A percentile compares a stretch with the other conserved stretches of the same genome.
Evolutionary conservation across 345 rosid species (phyloP).

Genomic region (Jatropha curcas): DNA sequence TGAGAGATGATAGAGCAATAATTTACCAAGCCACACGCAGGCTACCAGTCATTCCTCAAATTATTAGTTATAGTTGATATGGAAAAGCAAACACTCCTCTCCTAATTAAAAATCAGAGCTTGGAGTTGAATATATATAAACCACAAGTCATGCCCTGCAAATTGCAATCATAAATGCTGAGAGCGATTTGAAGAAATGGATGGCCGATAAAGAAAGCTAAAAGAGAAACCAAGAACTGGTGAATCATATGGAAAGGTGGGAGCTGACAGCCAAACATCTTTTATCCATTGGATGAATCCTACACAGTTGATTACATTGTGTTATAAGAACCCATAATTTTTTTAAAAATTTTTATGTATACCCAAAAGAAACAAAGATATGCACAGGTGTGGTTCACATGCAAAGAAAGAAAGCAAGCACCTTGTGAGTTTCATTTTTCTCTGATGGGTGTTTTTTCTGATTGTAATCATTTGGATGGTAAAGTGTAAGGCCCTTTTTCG

Average conservation of each 20-base stretch:
- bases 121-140: no score
- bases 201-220: constrained; percentile 2
- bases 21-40: no score
- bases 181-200: constrained; percentile 14
- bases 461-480: constrained; percentile 11
- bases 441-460: not conserved
- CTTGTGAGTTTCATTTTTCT: constrained; percentile 19
- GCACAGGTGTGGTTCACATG: constrained; percentile 17
- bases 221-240: not conserved
- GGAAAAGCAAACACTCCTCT: no score
- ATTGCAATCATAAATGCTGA: not conserved
- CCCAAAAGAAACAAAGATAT: not conserved
- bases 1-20: no score
- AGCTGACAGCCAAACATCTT: not conserved
- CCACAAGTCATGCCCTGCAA: not conserved
- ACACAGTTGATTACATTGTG: no score
- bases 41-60: no score
- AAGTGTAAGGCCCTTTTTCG: constrained; percentile 1
- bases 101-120: no score
- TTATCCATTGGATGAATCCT: not conserved
- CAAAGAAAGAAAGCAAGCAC: constrained; percentile 4
- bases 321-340: no score
- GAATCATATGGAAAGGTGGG: not conserved
- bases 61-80: no score
- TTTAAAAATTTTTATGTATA: no score